Percentiles rank a stretch among this genome's conserved stretches.
phyloP scores from a whole-genome alignment of 2,329 filamentous ascomycete genomes.

The Monilinia vaccinii-corymbosi region DNA sequence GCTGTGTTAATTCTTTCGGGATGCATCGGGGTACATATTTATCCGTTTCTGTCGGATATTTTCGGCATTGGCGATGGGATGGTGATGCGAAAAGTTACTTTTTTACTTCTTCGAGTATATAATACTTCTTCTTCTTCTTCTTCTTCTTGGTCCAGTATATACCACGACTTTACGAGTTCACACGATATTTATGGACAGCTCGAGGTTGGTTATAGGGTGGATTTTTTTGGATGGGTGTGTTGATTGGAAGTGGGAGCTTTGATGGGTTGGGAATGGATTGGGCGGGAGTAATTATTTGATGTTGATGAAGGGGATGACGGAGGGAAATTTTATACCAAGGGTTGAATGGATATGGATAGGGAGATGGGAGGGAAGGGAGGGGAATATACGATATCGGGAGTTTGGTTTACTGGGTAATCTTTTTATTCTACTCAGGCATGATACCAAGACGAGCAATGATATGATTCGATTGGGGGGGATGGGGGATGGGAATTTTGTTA shows the following conservation, averaged over 20 bases:
- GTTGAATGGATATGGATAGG: background rate
- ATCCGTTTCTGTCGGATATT: background rate
- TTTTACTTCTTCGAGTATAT: background rate
- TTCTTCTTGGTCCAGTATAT: background rate
- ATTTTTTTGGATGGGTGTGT: background rate
- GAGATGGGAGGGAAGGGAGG: background rate
- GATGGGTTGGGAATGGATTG: background rate
- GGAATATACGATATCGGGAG: background rate
- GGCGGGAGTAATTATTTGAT: background rate
- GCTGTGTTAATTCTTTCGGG: background rate
- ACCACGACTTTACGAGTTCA: background rate
- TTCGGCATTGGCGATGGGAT: background rate
- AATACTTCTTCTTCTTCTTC: background rate
- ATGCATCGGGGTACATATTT: background rate
- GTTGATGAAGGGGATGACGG: background rate
- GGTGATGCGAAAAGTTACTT: background rate
- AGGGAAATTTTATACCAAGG: background rate
- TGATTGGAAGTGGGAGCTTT: background rate
- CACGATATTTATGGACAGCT: background rate
- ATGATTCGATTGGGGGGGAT: background rate
- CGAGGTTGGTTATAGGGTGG: background rate
- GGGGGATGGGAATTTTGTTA: background rate
- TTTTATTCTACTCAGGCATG: background rate
- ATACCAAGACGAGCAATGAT: background rate
- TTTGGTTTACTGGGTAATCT: background rate